These are phyloP conservation scores for Pseudomicrostroma phylloplanum DNA, from an alignment of 1,284 basidiomycete genomes.

Conservation along the genomic window DNA sequence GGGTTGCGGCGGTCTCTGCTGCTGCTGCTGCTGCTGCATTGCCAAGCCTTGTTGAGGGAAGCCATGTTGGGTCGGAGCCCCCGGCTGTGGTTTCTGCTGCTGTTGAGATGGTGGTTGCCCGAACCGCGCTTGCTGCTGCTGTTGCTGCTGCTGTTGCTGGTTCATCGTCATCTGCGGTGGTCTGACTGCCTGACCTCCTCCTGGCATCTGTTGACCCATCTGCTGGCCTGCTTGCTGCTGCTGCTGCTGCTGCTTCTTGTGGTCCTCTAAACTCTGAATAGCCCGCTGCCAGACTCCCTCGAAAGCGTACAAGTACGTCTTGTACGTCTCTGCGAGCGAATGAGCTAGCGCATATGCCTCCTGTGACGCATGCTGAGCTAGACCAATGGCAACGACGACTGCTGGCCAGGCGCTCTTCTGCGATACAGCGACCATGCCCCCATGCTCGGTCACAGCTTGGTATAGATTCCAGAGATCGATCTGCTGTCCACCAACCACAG, in stretches of 20 bases:
- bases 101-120: not conserved
- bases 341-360: conserved; percentile 27
- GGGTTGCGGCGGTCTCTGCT: not conserved
- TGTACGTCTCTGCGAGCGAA: conserved; percentile 34
- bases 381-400: conserved; percentile 36
- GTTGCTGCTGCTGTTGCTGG: conserved; percentile 17
- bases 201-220: not conserved
- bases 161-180: conserved; percentile 15
- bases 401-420: conserved; percentile 38
- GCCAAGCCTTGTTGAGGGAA: not conserved
- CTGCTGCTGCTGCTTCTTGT: conserved; percentile 12
- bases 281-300: conserved; percentile 40
- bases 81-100: conserved; percentile 8
- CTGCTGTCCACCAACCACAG: conserved; percentile 32
- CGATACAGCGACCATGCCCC: conserved; percentile 40
- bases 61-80: not conserved
- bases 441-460: conserved; percentile 38
- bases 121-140: not conserved
- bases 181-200: conserved; percentile 12
- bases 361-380: conserved; percentile 31
- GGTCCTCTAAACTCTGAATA: conserved; percentile 20
- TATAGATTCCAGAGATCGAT: conserved; percentile 44
- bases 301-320: conserved; percentile 37
- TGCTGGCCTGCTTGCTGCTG: not conserved
- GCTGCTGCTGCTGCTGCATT: conserved; percentile 1